phyloP scores from a whole-genome alignment of 139 green algal species.

The Picochlorum costavermella region DNA sequence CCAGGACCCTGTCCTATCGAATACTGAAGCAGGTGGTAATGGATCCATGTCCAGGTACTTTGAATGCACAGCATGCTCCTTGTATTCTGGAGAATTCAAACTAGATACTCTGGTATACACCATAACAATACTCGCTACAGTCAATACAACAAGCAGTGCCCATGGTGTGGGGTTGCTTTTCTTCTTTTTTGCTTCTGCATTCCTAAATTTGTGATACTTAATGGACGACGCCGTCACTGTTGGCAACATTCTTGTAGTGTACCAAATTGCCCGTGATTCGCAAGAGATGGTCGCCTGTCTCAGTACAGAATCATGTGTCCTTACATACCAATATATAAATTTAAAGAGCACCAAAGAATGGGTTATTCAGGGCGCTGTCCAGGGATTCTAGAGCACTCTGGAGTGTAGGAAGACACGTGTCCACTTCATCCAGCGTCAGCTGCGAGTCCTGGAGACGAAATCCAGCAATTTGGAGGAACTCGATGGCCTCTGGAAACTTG shows the following conservation, averaged over 20 bases:
- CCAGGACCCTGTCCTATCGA: slow-evolving; percentile 15
- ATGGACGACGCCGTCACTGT: background rate
- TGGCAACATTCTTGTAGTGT: background rate
- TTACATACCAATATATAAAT: background rate
- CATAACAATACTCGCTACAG: background rate
- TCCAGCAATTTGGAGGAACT: slow-evolving; percentile 70
- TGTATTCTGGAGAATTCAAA: no score
- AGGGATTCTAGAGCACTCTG: slow-evolving; percentile 60
- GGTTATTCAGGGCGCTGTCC: slow-evolving; percentile 77
- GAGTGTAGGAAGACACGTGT: slow-evolving; percentile 21
- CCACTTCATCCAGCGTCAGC: no score
- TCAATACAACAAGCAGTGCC: background rate
- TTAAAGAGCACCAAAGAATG: slow-evolving; percentile 85
- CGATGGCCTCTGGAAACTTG: slow-evolving; percentile 44
- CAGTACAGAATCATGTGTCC: background rate
- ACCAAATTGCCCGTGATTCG: background rate
- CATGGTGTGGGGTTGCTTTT: background rate
- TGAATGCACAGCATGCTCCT: no score
- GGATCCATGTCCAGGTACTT: background rate
- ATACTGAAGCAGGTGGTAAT: background rate
- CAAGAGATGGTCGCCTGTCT: background rate
- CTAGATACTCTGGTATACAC: background rate
- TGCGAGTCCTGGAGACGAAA: slow-evolving; percentile 36
- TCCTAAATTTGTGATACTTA: background rate
- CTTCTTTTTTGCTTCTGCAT: background rate